phyloP scores from a whole-genome alignment of 805 yeast species.

The Torulaspora gathmanii region DNA sequence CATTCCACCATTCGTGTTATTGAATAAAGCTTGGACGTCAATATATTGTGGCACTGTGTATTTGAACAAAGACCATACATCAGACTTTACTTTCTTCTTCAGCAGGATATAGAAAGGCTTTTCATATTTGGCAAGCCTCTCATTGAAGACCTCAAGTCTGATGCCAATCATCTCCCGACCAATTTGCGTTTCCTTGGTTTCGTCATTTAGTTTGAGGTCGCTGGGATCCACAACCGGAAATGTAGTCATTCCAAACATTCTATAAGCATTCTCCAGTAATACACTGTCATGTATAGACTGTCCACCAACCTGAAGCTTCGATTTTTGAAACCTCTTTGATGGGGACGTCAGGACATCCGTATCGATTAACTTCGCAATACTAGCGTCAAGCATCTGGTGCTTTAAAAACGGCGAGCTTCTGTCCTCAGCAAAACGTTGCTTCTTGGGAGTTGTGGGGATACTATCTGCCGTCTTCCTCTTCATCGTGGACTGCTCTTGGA shows the following conservation, averaged over 20 bases:
- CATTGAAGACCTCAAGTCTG: slow-evolving; percentile 39
- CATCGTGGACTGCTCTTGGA: not conserved
- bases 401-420: slow-evolving; percentile 4
- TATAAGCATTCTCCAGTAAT: slow-evolving; percentile 34
- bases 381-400: slow-evolving; percentile 29
- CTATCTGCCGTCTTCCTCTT: not conserved
- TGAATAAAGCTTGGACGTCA: slow-evolving; percentile 19
- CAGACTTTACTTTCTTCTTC: slow-evolving; percentile 27
- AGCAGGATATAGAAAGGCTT: slow-evolving; percentile 37
- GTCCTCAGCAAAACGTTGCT: not conserved
- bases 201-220: slow-evolving; percentile 19
- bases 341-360: slow-evolving; percentile 30
- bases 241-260: slow-evolving; percentile 40
- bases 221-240: slow-evolving; percentile 40
- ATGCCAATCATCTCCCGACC: slow-evolving; percentile 34
- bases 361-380: slow-evolving; percentile 21
- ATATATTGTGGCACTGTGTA: slow-evolving; percentile 37
- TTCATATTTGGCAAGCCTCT: slow-evolving; percentile 27
- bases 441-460: not conserved
- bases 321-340: slow-evolving; percentile 22
- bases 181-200: slow-evolving; percentile 12
- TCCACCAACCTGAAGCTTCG: not conserved
- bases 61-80: slow-evolving; percentile 35
- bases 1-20: slow-evolving; percentile 15
- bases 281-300: slow-evolving; percentile 10